phyloP scores from a whole-genome alignment of 768 basidiomycete species.

The Sistotremastrum niveocremeum region DNA sequence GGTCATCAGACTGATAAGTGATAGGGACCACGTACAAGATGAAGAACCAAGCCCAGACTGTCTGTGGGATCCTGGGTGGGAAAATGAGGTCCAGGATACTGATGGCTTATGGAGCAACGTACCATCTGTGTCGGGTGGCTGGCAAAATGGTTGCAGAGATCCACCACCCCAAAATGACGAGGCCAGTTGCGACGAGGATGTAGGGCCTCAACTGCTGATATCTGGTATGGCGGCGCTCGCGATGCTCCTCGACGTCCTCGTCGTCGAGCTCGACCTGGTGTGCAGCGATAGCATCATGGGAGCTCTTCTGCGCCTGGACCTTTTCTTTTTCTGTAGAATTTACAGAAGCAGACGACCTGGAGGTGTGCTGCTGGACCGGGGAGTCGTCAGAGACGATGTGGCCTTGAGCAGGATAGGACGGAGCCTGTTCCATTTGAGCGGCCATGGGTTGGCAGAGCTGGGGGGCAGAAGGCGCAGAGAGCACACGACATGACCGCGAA shows the following conservation, averaged over 20 bases:
- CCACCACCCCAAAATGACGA: slow-evolving; percentile 75
- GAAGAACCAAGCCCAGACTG: slow-evolving; percentile 75
- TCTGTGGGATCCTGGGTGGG: slow-evolving; percentile 56
- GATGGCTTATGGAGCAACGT: slow-evolving; percentile 11
- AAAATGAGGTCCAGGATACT: slow-evolving; percentile 1
- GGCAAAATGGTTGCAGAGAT: slow-evolving; percentile 56
- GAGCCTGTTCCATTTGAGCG: too few species aligned
- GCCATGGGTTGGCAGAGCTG: too few species aligned
- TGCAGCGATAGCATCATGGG: slow-evolving; percentile 4
- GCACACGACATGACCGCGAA: too few species aligned
- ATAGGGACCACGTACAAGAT: slow-evolving; percentile 34
- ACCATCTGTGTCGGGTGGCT: slow-evolving; percentile 69
- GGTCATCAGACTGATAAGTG: background rate
- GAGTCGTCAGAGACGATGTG: slow-evolving; percentile 4
- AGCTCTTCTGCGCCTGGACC: slow-evolving; percentile 15
- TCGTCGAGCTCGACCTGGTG: slow-evolving; percentile 10
- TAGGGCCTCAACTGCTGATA: slow-evolving; percentile 14
- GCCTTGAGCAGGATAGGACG: too few species aligned
- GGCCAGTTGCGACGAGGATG: slow-evolving; percentile 37
- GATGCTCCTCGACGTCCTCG: slow-evolving; percentile 9
- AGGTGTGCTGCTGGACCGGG: slow-evolving; percentile 12
- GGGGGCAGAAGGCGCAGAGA: too few species aligned
- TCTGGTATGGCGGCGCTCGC: slow-evolving; percentile 1
- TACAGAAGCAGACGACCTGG: slow-evolving; percentile 11
- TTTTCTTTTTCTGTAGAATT: slow-evolving; percentile 11